Conservation (phyloP, 768 basidiomycete genomes). For the Fibroporia radiculosa region DNA sequence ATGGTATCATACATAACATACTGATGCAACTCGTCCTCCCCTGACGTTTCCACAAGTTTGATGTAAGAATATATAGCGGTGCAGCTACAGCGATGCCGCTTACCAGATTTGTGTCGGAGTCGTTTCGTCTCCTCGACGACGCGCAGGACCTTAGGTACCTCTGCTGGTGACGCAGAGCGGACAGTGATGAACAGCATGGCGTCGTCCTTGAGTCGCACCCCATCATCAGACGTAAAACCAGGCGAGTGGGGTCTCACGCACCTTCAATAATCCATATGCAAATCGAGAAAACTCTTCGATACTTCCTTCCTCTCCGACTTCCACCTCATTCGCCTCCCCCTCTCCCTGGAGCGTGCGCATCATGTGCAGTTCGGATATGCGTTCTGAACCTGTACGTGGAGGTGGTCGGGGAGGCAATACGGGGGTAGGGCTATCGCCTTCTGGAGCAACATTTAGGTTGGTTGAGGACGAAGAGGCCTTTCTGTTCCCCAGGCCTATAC, state of each 20-base stretch:
- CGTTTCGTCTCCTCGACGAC: slow-evolving; percentile 78
- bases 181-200: slow-evolving; percentile 76
- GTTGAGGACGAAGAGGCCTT: background rate
- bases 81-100: slow-evolving; percentile 7
- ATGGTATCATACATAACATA: slow-evolving; percentile 67
- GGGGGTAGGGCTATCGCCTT: slow-evolving; percentile 3
- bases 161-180: slow-evolving; percentile 48
- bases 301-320: slow-evolving; percentile 56
- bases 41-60: slow-evolving; percentile 30
- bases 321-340: slow-evolving; percentile 71
- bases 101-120: slow-evolving; percentile 68
- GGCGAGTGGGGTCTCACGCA: slow-evolving; percentile 18
- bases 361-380: slow-evolving; percentile 66
- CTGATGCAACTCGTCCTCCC: slow-evolving; percentile 60
- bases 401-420: slow-evolving; percentile 40
- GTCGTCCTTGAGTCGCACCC: slow-evolving; percentile 46
- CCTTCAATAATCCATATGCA: slow-evolving; percentile 56
- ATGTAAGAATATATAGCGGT: background rate
- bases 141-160: slow-evolving; percentile 73
- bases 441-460: background rate
- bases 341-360: slow-evolving; percentile 26
- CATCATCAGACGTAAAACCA: background rate
- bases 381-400: slow-evolving; percentile 57
- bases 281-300: slow-evolving; percentile 64
- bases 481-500: slow-evolving; percentile 1